phyloP scores from a whole-genome alignment of 805 yeast species.

The Torulaspora maleeae region DNA sequence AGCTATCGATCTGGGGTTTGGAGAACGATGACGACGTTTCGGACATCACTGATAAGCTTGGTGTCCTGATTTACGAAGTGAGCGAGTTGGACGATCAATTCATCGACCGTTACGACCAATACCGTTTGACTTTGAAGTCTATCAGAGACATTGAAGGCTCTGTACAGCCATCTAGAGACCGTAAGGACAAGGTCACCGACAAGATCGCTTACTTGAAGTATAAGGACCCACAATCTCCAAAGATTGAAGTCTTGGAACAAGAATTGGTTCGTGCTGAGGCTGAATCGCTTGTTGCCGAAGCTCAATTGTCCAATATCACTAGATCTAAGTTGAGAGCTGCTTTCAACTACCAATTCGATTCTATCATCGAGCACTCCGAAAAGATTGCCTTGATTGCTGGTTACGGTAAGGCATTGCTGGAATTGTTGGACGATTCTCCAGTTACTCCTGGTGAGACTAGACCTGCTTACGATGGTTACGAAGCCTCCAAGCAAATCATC shows the following conservation, averaged over 20 bases:
- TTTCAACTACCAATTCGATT: constrained; percentile 78
- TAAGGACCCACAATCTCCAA: constrained; percentile 79
- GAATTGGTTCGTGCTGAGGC: constrained; percentile 91
- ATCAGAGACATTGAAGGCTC: constrained; percentile 82
- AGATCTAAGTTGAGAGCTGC: constrained; percentile 84
- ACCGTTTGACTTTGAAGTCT: constrained; percentile 75
- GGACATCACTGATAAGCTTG: constrained; percentile 82
- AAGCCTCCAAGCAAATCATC: constrained; percentile 81
- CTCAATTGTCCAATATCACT: constrained; percentile 83
- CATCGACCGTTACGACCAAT: constrained; percentile 81
- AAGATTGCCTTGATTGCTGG: constrained; percentile 83
- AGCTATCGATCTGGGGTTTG: constrained; percentile 81
- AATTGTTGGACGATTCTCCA: constrained; percentile 76
- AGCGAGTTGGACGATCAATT: constrained; percentile 85
- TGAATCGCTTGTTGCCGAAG: constrained; percentile 86
- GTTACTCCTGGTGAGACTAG: constrained; percentile 91
- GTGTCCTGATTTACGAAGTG: constrained; percentile 74
- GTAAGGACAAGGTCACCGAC: constrained; percentile 80
- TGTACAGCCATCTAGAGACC: constrained; percentile 83
- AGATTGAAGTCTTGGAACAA: constrained; percentile 76
- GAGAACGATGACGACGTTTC: constrained; percentile 81
- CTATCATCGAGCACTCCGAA: constrained; percentile 80
- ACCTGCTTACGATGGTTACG: constrained; percentile 85
- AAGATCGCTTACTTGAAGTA: constrained; percentile 79
- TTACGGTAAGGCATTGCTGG: constrained; percentile 81